A percentile compares a stretch with the other conserved stretches of the same genome.
Evolutionary conservation across 2,329 filamentous ascomycete species (phyloP).

Genomic region (Phialophora tarda): DNA sequence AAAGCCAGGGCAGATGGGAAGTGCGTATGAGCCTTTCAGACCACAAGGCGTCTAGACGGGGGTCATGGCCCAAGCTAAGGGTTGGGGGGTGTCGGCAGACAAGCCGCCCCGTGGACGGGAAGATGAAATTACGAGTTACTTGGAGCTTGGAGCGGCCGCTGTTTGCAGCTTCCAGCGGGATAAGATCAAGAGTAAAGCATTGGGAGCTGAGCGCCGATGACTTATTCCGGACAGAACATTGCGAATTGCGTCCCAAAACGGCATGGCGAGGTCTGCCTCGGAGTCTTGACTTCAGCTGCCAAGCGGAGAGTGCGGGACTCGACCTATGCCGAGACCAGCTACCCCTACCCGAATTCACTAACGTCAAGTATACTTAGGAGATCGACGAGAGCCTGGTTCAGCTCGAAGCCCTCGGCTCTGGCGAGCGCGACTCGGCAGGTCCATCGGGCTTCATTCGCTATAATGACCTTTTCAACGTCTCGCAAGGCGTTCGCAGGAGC

Average conservation of each 20-base stretch:
- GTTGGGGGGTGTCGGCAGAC: not conserved
- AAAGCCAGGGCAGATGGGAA: slow-evolving; percentile 15
- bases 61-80: not conserved
- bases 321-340: not conserved
- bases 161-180: not conserved
- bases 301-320: not conserved
- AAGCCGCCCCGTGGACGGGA: not conserved
- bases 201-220: not conserved
- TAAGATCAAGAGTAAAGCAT: not conserved
- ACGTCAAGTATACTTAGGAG: not conserved
- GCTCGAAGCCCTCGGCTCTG: not conserved
- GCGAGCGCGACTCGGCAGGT: not conserved
- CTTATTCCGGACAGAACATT: not conserved
- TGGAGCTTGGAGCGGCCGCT: not conserved
- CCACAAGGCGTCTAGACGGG: slow-evolving; percentile 27
- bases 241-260: not conserved
- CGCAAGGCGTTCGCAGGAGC: not conserved
- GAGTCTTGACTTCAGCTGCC: slow-evolving; percentile 10
- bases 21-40: slow-evolving; percentile 37
- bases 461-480: not conserved
- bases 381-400: not conserved
- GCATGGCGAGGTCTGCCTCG: not conserved
- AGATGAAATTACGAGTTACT: not conserved
- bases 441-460: not conserved
- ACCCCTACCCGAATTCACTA: not conserved